Evolutionary conservation across 192 early-diverging fungal genomes (phyloP).

Genomic region (Haplosporangium gracile): DNA sequence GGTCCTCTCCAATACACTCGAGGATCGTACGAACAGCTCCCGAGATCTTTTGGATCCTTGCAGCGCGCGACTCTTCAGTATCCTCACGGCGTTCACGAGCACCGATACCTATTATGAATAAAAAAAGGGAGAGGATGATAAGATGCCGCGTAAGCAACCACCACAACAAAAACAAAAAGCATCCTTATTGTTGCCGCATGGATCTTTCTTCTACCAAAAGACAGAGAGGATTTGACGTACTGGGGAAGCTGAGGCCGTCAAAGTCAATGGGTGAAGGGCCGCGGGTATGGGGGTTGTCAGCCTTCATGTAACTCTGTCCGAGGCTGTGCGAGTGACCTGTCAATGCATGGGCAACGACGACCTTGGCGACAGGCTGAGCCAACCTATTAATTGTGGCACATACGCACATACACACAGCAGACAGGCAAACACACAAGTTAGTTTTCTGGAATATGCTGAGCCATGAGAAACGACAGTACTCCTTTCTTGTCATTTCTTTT

Average conservation of each 20-base stretch:
- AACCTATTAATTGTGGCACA: conserved; percentile 7
- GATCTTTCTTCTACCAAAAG: too few relatives aligned
- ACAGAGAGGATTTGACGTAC: conserved; percentile 61
- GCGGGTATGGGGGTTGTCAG: conserved; percentile 37
- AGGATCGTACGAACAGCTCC: conserved; percentile 91
- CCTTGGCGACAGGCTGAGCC: conserved; percentile 33
- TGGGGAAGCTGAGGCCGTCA: conserved; percentile 87
- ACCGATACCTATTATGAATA: conserved; percentile 75
- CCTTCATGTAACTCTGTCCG: conserved; percentile 37
- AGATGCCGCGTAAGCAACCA: background rate
- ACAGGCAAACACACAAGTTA: background rate
- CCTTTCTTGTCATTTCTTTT: background rate
- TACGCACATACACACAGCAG: background rate
- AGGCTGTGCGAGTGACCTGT: conserved; percentile 33
- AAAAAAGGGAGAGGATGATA: background rate
- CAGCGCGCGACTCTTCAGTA: conserved; percentile 77
- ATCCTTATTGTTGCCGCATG: background rate
- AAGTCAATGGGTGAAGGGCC: conserved; percentile 69
- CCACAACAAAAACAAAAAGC: background rate
- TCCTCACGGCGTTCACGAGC: conserved; percentile 87
- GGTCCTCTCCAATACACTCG: conserved; percentile 95
- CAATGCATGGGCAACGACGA: conserved; percentile 29
- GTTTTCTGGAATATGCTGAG: background rate
- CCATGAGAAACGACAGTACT: background rate
- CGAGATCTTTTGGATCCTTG: conserved; percentile 82